These are phyloP conservation scores for Onygenales sp. DNA, from an alignment of 2,329 filamentous ascomycete species.

Conservation along the genomic window DNA sequence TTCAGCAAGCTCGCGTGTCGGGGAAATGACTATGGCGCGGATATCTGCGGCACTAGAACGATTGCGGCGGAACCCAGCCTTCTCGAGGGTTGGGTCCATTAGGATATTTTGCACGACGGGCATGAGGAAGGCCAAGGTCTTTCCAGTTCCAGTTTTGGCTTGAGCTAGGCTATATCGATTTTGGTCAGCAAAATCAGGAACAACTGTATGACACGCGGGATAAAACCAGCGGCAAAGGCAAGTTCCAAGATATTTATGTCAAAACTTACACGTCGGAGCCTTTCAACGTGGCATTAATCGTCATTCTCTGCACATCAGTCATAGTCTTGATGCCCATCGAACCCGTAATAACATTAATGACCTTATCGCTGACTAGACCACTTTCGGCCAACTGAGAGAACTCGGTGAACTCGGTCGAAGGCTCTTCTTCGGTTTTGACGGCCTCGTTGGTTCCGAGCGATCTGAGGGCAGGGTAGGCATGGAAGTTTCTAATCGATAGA, in stretches of 20 bases:
- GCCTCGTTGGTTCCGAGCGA: constrained; percentile 18
- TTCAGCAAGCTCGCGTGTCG: constrained; percentile 54
- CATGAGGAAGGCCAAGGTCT: constrained; percentile 87
- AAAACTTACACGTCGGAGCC: constrained; percentile 69
- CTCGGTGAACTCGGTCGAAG: constrained; percentile 25
- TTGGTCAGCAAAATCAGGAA: constrained; percentile 12
- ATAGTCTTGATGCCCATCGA: constrained; percentile 72
- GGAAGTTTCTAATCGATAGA: constrained; percentile 18
- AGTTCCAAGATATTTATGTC: constrained; percentile 2
- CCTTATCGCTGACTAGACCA: constrained; percentile 48
- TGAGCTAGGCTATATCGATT: constrained; percentile 61
- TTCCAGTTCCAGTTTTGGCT: constrained; percentile 93
- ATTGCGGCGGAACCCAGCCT: constrained; percentile 4
- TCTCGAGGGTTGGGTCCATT: constrained; percentile 29
- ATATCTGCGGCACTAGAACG: constrained; percentile 39
- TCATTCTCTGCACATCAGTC: constrained; percentile 84
- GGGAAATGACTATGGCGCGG: constrained; percentile 52
- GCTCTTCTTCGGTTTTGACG: constrained; percentile 7
- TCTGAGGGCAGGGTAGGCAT: constrained; percentile 20
- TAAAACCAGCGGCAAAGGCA: background rate
- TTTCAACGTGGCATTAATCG: constrained; percentile 68
- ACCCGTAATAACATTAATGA: constrained; percentile 60
- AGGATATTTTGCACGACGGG: constrained; percentile 77
- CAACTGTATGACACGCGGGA: background rate
- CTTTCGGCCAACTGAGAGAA: constrained; percentile 30